These are phyloP conservation scores for Linum tenue DNA, from an alignment of 345 rosid species.

Conservation along the genomic window DNA sequence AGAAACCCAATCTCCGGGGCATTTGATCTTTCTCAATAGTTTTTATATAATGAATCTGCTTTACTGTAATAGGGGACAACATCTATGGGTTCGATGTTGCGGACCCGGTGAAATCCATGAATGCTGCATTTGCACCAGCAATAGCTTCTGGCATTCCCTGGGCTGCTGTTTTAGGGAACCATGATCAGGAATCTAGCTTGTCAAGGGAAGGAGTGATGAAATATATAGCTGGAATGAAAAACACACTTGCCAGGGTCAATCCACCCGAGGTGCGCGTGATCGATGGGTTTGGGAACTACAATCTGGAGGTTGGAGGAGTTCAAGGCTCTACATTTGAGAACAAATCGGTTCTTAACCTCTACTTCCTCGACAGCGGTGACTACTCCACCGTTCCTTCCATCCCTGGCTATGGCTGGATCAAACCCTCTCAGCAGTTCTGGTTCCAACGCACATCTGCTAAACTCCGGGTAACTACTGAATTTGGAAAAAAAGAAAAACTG, in stretches of 20 bases:
- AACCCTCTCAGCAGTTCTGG: conserved; percentile 82
- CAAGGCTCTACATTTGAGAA: conserved; percentile 53
- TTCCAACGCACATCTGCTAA: conserved; percentile 62
- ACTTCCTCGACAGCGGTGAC: conserved; percentile 77
- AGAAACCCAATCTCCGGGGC: neutral
- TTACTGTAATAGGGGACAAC: conserved; percentile 53
- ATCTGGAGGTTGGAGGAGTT: conserved; percentile 65
- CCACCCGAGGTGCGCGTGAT: conserved; percentile 40
- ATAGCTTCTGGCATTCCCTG: conserved; percentile 67
- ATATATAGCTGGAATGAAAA: conserved; percentile 49
- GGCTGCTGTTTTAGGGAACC: conserved; percentile 86
- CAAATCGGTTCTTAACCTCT: conserved; percentile 79
- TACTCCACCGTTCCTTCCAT: conserved; percentile 49
- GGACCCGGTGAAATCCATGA: conserved; percentile 56
- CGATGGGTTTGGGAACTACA: conserved; percentile 92
- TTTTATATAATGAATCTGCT: neutral
- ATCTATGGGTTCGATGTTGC: conserved; percentile 50
- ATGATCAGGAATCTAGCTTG: conserved; percentile 74
- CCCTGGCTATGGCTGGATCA: conserved; percentile 78
- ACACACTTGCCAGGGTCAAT: conserved; percentile 64
- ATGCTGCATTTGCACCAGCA: conserved; percentile 72
- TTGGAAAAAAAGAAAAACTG: neutral
- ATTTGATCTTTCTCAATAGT: neutral
- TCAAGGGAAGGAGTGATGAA: conserved; percentile 80
- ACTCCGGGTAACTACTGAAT: conserved; percentile 40